Evolutionary conservation across 2,329 filamentous ascomycete genomes (phyloP).

Genomic region (Pyricularia pennisetigena): DNA sequence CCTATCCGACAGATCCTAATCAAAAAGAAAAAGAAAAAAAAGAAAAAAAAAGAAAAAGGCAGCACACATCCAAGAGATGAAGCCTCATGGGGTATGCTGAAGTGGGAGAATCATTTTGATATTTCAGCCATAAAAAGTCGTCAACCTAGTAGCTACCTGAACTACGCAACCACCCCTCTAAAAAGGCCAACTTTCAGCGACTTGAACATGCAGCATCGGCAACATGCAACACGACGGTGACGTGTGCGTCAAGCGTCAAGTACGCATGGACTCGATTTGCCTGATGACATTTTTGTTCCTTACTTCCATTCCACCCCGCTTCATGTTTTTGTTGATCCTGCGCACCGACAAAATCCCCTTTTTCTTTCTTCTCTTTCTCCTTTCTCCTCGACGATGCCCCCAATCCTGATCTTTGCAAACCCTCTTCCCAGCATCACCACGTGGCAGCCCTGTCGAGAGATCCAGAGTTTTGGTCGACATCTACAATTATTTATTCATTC

Average conservation of each 20-base stretch:
- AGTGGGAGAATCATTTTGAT: too few species aligned
- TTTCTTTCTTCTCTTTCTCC: neutral
- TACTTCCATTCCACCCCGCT: neutral
- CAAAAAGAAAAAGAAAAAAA: too few species aligned
- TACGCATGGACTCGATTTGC: neutral
- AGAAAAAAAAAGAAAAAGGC: too few species aligned
- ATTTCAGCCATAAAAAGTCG: too few species aligned
- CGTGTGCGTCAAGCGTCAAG: neutral
- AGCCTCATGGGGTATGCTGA: neutral
- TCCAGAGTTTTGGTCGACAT: neutral
- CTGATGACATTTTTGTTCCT: neutral
- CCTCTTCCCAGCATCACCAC: neutral
- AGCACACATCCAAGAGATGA: too few species aligned
- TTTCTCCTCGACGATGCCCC: neutral
- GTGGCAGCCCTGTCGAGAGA: neutral
- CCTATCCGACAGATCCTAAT: neutral
- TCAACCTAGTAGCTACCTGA: too few species aligned
- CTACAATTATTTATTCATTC: neutral
- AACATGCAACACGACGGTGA: neutral
- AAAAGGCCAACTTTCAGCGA: neutral
- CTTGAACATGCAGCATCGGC: neutral
- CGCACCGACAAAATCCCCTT: neutral
- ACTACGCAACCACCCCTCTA: too few species aligned
- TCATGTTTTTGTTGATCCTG: neutral
- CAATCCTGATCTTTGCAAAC: neutral